Conservation (phyloP, 176 grass and related monocot species). For the Hordeum vulgare region DNA sequence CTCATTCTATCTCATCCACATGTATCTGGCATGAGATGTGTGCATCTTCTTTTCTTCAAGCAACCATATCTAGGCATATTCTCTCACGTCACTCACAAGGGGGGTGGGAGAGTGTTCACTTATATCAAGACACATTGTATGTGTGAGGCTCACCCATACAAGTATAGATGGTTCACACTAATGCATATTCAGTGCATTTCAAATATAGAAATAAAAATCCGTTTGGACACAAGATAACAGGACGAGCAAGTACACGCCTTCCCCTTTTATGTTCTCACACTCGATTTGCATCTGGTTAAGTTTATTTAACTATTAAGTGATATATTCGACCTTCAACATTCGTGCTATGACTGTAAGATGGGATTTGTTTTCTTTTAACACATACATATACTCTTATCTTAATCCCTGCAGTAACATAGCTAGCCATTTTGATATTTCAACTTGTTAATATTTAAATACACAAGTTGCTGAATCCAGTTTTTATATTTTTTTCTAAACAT, state of each 20-base stretch:
- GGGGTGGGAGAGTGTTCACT: neutral
- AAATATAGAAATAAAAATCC: neutral
- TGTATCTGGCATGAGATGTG: neutral
- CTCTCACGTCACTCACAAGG: neutral
- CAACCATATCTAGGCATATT: neutral
- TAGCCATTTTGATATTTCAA: neutral
- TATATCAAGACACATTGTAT: neutral
- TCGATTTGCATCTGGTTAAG: neutral
- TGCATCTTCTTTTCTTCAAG: neutral
- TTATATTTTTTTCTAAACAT: constrained; percentile 13
- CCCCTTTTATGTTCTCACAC: neutral
- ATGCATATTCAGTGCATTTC: neutral
- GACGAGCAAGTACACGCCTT: neutral
- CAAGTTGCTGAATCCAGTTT: neutral
- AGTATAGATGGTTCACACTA: neutral
- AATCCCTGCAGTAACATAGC: neutral
- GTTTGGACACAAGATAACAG: neutral
- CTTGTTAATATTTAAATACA: neutral
- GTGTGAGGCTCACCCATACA: neutral
- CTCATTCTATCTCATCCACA: neutral
- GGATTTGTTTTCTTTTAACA: neutral
- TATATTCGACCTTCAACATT: neutral
- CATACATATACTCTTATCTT: neutral
- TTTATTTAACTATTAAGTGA: neutral
- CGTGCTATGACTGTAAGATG: neutral